phyloP scores from a whole-genome alignment of 2,329 filamentous ascomycete species.

The Lasiodiplodia citricola region DNA sequence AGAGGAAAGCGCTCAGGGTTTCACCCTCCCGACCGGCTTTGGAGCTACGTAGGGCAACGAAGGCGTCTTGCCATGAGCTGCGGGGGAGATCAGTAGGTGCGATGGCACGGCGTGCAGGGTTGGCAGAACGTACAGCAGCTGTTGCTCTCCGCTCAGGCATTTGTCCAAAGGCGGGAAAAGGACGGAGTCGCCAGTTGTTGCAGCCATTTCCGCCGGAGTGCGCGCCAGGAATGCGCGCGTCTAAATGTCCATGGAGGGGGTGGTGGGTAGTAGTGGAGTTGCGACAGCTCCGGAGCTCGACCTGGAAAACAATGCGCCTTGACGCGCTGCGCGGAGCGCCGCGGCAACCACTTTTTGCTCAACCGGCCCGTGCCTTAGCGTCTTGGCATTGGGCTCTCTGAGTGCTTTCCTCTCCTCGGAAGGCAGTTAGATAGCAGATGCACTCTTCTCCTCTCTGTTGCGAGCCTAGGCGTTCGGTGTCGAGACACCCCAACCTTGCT shows the following conservation, averaged over 20 bases:
- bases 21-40: conserved; percentile 47
- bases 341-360: conserved; percentile 11
- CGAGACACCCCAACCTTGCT: too few species aligned
- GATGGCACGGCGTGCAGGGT: background rate
- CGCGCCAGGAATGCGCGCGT: conserved; percentile 34
- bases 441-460: too few species aligned
- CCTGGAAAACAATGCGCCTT: conserved; percentile 24
- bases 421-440: too few species aligned
- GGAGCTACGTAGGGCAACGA: conserved; percentile 58
- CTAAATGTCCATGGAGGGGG: conserved; percentile 25
- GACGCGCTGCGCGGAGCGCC: conserved; percentile 14
- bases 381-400: too few species aligned
- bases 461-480: too few species aligned
- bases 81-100: conserved; percentile 47
- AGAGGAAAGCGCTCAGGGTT: conserved; percentile 69
- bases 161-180: conserved; percentile 87
- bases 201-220: conserved; percentile 44
- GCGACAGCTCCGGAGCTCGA: conserved; percentile 22
- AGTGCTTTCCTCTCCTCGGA: too few species aligned
- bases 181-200: conserved; percentile 57
- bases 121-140: conserved; percentile 71
- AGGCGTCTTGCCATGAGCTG: conserved; percentile 66
- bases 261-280: conserved; percentile 15
- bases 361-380: too few species aligned
- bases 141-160: conserved; percentile 79